Conservation (phyloP, 495 filamentous ascomycete species). For the Aspergillus biplanus region DNA sequence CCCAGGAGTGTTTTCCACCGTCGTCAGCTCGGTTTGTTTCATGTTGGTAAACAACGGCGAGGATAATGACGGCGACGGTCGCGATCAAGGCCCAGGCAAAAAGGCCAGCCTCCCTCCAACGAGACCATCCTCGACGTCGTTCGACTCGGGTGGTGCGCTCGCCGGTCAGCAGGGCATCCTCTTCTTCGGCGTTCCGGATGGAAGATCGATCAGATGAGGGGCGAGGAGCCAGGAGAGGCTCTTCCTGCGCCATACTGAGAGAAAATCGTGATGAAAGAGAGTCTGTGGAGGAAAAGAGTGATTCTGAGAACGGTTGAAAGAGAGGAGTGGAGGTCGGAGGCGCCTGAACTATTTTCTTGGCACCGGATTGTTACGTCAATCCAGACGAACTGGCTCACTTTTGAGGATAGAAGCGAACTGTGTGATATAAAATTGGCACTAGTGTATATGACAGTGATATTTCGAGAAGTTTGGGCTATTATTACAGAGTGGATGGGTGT, state of each 20-base stretch:
- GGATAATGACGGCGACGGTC: slow-evolving; percentile 73
- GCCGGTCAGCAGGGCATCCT: slow-evolving; percentile 68
- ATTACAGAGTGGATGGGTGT: too few species aligned
- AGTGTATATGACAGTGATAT: too few species aligned
- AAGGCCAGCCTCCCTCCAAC: slow-evolving; percentile 72
- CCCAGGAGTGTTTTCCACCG: slow-evolving; percentile 34
- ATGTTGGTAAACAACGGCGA: slow-evolving; percentile 76
- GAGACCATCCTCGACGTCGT: slow-evolving; percentile 46
- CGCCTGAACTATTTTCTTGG: slow-evolving; percentile 13
- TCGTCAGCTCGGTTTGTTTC: slow-evolving; percentile 44
- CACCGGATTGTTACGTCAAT: slow-evolving; percentile 25
- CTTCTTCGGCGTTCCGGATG: slow-evolving; percentile 57
- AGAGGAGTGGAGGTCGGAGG: slow-evolving; percentile 3
- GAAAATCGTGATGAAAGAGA: slow-evolving; percentile 1
- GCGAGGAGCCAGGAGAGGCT: slow-evolving; percentile 49
- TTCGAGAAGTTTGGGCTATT: too few species aligned
- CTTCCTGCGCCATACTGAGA: slow-evolving; percentile 46
- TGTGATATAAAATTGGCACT: too few species aligned
- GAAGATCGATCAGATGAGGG: slow-evolving; percentile 50
- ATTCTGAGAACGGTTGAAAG: not conserved
- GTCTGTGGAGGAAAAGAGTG: slow-evolving; percentile 5
- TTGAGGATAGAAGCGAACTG: not conserved
- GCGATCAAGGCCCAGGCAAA: slow-evolving; percentile 91
- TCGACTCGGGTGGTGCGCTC: slow-evolving; percentile 41
- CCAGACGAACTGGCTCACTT: not conserved